A percentile compares a stretch with the other conserved stretches of the same genome.
Evolutionary conservation across 306 rosid species (phyloP).

Genomic region (Alnus glutinosa): DNA sequence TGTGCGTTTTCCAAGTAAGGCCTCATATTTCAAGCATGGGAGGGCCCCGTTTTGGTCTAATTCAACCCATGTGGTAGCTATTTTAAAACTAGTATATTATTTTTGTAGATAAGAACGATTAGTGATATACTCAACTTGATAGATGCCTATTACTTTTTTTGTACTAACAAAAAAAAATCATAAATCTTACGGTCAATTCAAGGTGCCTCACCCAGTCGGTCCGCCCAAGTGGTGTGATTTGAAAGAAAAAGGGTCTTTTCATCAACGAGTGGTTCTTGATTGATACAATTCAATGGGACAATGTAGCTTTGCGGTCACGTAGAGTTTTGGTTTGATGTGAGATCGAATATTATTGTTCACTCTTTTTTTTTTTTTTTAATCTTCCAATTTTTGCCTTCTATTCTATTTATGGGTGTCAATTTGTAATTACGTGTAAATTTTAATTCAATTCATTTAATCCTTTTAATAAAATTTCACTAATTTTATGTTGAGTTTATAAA

Average conservation of each 20-base stretch:
- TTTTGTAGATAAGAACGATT: constrained; percentile 3
- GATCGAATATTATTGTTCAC: not conserved
- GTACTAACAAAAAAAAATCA: not conserved
- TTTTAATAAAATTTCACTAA: too few relatives aligned
- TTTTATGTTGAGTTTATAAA: too few relatives aligned
- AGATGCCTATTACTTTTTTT: not conserved
- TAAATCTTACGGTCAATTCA: not conserved
- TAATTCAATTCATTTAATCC: too few relatives aligned
- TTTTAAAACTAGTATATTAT: not conserved
- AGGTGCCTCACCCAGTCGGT: not conserved
- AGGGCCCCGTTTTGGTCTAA: not conserved
- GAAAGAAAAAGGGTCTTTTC: not conserved
- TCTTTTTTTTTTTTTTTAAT: too few relatives aligned
- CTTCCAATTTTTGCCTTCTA: too few relatives aligned
- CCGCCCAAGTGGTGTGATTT: not conserved
- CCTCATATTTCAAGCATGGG: not conserved
- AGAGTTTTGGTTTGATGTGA: not conserved
- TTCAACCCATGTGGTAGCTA: not conserved
- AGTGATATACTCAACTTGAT: not conserved
- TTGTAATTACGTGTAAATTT: too few relatives aligned
- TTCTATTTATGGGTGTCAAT: too few relatives aligned
- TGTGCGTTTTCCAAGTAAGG: not conserved
- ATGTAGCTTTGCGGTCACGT: constrained; percentile 1
- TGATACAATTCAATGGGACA: not conserved
- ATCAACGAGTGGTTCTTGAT: not conserved